Conservation (phyloP, 179 eudicot genomes). For the Silene coronaria region DNA sequence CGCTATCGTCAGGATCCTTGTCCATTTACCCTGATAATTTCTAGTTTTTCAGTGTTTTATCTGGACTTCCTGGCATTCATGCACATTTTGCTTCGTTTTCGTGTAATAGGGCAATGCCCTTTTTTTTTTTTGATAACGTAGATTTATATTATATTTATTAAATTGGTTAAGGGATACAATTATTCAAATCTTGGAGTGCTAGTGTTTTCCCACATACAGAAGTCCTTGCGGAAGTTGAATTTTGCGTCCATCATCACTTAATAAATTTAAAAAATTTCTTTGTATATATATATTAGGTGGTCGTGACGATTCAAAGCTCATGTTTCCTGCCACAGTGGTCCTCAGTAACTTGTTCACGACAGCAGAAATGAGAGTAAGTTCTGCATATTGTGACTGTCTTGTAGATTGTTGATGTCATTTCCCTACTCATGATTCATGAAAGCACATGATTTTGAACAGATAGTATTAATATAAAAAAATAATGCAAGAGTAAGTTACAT, state of each 20-base stretch:
- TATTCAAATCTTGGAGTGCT: too few species aligned
- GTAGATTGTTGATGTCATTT: constrained; percentile 1
- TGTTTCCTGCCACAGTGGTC: constrained; percentile 74
- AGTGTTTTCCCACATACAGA: background rate
- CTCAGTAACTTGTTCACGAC: constrained; percentile 82
- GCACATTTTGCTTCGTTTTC: background rate
- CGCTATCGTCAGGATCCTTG: background rate
- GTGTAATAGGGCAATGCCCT: background rate
- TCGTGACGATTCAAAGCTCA: constrained; percentile 76
- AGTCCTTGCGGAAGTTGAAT: background rate
- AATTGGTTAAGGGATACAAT: background rate
- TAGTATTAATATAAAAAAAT: background rate
- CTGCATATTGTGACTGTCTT: background rate
- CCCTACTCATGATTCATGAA: background rate
- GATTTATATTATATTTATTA: background rate
- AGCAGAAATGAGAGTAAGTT: constrained; percentile 83
- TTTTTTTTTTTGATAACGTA: background rate
- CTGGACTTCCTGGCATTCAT: background rate
- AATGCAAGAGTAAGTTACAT: background rate
- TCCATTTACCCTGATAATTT: background rate
- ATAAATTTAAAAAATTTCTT: background rate
- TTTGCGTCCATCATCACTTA: background rate
- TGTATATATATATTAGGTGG: constrained; percentile 55
- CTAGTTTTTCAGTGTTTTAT: too few species aligned
- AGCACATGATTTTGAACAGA: background rate